Percentiles rank a stretch among this genome's conserved stretches.
phyloP scores from a whole-genome alignment of 768 basidiomycete genomes.

The Trametes elegans region DNA sequence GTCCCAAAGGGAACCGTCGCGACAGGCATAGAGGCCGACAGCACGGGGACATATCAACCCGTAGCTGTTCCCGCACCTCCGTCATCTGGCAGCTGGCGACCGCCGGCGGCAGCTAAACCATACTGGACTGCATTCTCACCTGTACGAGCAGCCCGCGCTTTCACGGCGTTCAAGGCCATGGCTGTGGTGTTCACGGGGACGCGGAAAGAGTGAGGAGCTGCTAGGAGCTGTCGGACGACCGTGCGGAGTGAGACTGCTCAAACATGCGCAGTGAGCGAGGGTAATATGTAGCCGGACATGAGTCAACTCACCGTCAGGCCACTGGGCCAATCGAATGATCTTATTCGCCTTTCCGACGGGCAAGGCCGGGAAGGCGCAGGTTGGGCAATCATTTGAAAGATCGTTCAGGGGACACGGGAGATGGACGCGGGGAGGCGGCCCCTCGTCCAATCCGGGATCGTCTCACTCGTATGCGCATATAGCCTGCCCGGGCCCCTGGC shows the following conservation, averaged over 20 bases:
- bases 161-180: conserved; percentile 17
- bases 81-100: conserved; percentile 3
- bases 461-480: neutral
- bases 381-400: neutral
- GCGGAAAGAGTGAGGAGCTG: neutral
- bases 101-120: conserved; percentile 1
- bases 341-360: conserved; percentile 7
- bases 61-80: neutral
- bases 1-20: conserved; percentile 1
- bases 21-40: conserved; percentile 8
- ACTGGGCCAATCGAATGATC: conserved; percentile 6
- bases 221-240: too few species aligned
- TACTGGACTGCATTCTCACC: conserved; percentile 6
- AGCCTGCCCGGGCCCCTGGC: too few species aligned
- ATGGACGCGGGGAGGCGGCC: neutral
- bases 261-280: neutral
- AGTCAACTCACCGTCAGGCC: conserved; percentile 7
- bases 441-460: neutral
- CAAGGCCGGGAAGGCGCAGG: neutral
- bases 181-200: neutral
- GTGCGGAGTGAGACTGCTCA: neutral
- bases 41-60: neutral
- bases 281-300: neutral
- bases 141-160: conserved; percentile 5
- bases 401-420: neutral